A percentile compares a stretch with the other conserved stretches of the same genome.
phyloP scores from a whole-genome alignment of 1,284 basidiomycete species.

The Trichosporon faecale region DNA sequence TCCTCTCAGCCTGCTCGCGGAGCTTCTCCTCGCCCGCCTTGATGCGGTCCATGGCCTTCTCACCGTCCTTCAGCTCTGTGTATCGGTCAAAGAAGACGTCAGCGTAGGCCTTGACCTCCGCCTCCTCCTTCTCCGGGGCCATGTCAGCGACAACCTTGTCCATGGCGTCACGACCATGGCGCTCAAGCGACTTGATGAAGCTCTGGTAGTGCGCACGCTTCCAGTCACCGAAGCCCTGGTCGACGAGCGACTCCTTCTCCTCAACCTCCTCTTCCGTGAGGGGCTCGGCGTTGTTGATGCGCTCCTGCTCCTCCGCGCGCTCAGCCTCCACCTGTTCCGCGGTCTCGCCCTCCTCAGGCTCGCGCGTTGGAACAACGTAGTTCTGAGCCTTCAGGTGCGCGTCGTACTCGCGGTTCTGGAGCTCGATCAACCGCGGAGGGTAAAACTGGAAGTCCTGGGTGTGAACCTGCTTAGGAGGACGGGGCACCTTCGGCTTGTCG shows the following conservation, averaged over 20 bases:
- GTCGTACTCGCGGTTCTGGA: slow-evolving; percentile 85
- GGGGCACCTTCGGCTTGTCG: slow-evolving; percentile 80
- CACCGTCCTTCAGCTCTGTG: slow-evolving; percentile 76
- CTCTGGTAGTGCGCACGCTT: slow-evolving; percentile 89
- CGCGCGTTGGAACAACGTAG: slow-evolving; percentile 68
- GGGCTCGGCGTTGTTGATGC: slow-evolving; percentile 81
- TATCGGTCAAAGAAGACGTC: slow-evolving; percentile 86
- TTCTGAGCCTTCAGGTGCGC: slow-evolving; percentile 69
- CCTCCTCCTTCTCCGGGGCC: slow-evolving; percentile 79
- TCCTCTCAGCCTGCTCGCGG: slow-evolving; percentile 61
- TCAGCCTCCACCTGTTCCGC: slow-evolving; percentile 83
- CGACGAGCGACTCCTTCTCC: slow-evolving; percentile 73
- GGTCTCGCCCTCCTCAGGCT: slow-evolving; percentile 66
- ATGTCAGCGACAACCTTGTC: slow-evolving; percentile 65
- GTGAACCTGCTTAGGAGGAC: slow-evolving; percentile 81
- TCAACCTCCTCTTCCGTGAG: slow-evolving; percentile 79
- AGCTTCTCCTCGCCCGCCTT: slow-evolving; percentile 80
- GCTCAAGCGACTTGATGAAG: slow-evolving; percentile 80
- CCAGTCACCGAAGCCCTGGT: slow-evolving; percentile 83
- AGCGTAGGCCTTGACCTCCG: slow-evolving; percentile 78
- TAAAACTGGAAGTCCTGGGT: slow-evolving; percentile 99
- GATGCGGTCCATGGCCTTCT: slow-evolving; percentile 77
- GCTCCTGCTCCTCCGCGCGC: slow-evolving; percentile 73
- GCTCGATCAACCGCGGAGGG: slow-evolving; percentile 71
- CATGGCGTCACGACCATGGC: slow-evolving; percentile 76